phyloP scores from a whole-genome alignment of 2,329 filamentous ascomycete species.

The Leptographium radiaticola region DNA sequence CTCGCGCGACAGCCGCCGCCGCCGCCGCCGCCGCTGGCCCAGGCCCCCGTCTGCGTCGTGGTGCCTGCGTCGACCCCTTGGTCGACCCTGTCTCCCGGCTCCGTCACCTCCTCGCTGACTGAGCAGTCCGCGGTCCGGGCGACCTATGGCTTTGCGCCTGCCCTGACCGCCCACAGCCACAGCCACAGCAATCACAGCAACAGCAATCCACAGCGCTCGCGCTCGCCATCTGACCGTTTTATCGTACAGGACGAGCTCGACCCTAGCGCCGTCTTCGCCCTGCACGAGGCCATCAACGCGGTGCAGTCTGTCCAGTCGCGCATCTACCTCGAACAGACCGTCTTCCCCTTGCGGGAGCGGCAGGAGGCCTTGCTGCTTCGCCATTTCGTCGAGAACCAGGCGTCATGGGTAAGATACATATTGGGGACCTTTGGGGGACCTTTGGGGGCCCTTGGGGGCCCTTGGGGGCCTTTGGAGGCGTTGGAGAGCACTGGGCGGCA shows the following conservation, averaged over 20 bases:
- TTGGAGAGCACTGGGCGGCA: too few species aligned
- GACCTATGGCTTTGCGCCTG: too few species aligned
- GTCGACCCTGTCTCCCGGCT: background rate
- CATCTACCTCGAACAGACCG: conserved; percentile 14
- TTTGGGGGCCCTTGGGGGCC: too few species aligned
- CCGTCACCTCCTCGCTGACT: background rate
- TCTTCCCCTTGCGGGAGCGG: conserved; percentile 16
- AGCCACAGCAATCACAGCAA: background rate
- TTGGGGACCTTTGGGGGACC: too few species aligned
- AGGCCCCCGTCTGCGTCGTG: background rate
- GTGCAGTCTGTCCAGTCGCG: conserved; percentile 2
- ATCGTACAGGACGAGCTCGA: conserved; percentile 14
- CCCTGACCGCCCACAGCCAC: background rate
- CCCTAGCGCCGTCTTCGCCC: background rate
- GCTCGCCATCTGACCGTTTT: conserved; percentile 18
- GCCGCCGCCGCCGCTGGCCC: background rate
- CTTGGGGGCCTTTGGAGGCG: too few species aligned
- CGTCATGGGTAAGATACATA: conserved; percentile 18
- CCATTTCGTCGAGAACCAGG: conserved; percentile 21
- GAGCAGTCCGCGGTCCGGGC: background rate
- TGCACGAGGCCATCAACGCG: background rate
- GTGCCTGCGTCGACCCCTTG: background rate
- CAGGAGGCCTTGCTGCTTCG: conserved; percentile 19
- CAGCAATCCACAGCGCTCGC: background rate
- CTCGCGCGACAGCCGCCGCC: background rate